phyloP scores from a whole-genome alignment of 1,284 basidiomycete species.

The Ceratobasidium sp. region DNA sequence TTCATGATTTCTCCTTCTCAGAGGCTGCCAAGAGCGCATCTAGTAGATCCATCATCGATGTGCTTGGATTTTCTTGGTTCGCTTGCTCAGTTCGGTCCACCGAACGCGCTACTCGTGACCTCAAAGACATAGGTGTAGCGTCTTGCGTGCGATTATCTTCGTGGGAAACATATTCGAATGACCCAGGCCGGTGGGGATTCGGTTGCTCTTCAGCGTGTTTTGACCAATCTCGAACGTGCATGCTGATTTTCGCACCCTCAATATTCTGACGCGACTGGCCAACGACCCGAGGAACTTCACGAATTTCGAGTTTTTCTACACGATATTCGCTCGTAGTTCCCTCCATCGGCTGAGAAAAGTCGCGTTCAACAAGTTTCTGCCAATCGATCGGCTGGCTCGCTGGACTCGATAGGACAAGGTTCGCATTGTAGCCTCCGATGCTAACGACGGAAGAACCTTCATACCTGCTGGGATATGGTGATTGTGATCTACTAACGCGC shows the following conservation, averaged over 20 bases:
- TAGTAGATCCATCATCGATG: conserved; percentile 12
- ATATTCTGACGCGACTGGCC: conserved; percentile 45
- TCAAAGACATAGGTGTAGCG: conserved; percentile 13
- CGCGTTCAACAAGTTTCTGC: conserved; percentile 34
- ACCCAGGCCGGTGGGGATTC: conserved; percentile 55
- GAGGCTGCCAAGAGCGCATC: conserved; percentile 2
- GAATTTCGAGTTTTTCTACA: conserved; percentile 51
- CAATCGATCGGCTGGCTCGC: conserved; percentile 33
- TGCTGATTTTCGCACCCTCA: conserved; percentile 29
- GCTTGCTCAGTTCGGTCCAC: background rate
- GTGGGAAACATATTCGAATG: conserved; percentile 57
- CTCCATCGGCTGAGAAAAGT: conserved; percentile 47
- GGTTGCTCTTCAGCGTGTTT: background rate
- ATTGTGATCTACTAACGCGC: conserved; percentile 5
- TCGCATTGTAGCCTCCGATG: conserved; percentile 49
- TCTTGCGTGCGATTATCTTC: conserved; percentile 28
- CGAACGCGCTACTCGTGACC: background rate
- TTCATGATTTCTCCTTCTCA: background rate
- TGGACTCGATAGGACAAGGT: conserved; percentile 13
- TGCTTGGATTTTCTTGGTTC: background rate
- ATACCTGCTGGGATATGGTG: conserved; percentile 33
- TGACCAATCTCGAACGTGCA: conserved; percentile 32
- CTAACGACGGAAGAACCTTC: conserved; percentile 9
- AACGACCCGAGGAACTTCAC: conserved; percentile 56
- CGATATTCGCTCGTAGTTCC: conserved; percentile 54